Percentiles rank a stretch among this genome's conserved stretches.
Conservation (phyloP, 768 basidiomycete genomes). For the Suillus weaverae region DNA sequence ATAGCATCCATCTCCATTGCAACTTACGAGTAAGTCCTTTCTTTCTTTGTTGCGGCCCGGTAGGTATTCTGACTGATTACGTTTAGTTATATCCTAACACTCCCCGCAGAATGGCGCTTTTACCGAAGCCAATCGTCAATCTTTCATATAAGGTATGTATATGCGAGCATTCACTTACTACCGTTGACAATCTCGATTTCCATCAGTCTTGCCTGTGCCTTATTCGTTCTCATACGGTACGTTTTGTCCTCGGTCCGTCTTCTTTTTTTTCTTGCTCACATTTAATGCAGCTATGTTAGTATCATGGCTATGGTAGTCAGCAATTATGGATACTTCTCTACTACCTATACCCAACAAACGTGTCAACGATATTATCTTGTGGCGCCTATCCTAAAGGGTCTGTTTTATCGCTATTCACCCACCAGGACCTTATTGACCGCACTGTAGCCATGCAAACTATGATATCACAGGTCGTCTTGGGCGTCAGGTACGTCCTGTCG, state of each 20-base stretch:
- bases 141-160: slow-evolving; percentile 28
- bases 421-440: background rate
- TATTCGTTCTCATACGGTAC: slow-evolving; percentile 33
- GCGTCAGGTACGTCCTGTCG: slow-evolving; percentile 50
- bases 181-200: background rate
- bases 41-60: background rate
- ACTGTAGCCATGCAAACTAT: slow-evolving; percentile 45
- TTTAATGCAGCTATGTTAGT: slow-evolving; percentile 36
- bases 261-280: background rate
- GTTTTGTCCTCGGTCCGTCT: background rate
- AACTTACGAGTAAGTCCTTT: slow-evolving; percentile 39
- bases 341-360: slow-evolving; percentile 42
- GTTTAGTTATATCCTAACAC: slow-evolving; percentile 32
- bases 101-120: slow-evolving; percentile 35
- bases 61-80: background rate
- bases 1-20: slow-evolving; percentile 38
- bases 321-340: slow-evolving; percentile 60
- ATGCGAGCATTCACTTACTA: background rate
- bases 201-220: slow-evolving; percentile 26
- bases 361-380: slow-evolving; percentile 53
- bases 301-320: slow-evolving; percentile 48
- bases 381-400: slow-evolving; percentile 65
- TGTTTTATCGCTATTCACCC: background rate
- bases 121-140: slow-evolving; percentile 30
- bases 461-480: slow-evolving; percentile 66